Evolutionary conservation across 371 early-diverging fungal species (phyloP), one percentile per base, ranked within the genome.

Genomic region (Phascolomyces articulosus): DNA sequence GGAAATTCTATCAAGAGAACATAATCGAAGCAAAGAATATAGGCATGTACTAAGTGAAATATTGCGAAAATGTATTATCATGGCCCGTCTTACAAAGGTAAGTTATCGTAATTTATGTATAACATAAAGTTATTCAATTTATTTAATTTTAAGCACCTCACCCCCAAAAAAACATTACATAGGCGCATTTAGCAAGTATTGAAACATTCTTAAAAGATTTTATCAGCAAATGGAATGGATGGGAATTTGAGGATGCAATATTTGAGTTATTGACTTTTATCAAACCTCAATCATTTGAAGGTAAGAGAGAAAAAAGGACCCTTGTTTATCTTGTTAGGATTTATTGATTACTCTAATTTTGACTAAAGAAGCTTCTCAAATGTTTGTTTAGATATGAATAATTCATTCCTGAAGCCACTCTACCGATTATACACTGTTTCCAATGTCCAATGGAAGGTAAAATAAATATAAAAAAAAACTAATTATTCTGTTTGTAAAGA

Each of bases 161-260:
- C n/a, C n/a, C n/a, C 31, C 10, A 49, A 49, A 49, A 2, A 9
- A 8, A 49, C 13, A n/a, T 20, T 21, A 16, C 13, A 21, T 74
- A 85, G 85, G 74, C 79, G 24, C 75, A 84, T 40, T 62, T 87
- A 13, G 83, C 85, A 16, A 68, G 74, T 2, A 60, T 87, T 27
- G 80, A 87, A 47, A 55, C 38, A 6, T 85, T 85, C 65, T 54
- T 87, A n/a, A 57, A 58, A 40, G 66, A 72, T 1, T 85, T 76
- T 58, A 27, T 87, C 4, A 61, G 60, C 16, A 72, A 69, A 2
- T 87, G 87, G 87, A 82, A 84, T 60, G 87, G 87, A 27, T 51
- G 76, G 27, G 81, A 85, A 3, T 66, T 79, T 61, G 65, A 66
- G 23, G 68, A 79, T 23, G 79, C 82, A 34, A 78, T 87, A 26